These are phyloP conservation scores for Exserohilum turcica DNA, from an alignment of 2,329 filamentous ascomycete genomes.

Conservation along the genomic window DNA sequence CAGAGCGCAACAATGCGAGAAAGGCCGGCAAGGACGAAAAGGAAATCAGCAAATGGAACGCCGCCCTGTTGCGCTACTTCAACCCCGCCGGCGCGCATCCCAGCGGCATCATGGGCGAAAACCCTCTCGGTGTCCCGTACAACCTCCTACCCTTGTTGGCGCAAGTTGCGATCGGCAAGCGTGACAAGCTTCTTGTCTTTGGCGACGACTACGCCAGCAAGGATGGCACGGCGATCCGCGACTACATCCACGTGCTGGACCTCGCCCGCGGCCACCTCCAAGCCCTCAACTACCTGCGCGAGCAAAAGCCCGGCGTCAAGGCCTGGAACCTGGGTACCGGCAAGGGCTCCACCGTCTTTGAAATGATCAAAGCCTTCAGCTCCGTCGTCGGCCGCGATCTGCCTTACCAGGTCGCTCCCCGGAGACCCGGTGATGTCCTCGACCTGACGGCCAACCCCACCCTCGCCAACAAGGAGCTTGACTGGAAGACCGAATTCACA, in stretches of 20 bases:
- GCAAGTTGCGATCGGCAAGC: conserved; percentile 93
- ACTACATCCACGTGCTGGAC: conserved; percentile 97
- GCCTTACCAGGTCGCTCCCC: conserved; percentile 81
- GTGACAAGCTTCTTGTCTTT: conserved; percentile 92
- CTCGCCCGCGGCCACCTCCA: conserved; percentile 84
- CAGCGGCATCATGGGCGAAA: conserved; percentile 96
- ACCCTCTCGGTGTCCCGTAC: conserved; percentile 92
- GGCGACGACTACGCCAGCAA: conserved; percentile 90
- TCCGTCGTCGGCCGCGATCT: conserved; percentile 83
- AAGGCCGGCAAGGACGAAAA: conserved; percentile 73
- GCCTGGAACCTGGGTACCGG: conserved; percentile 98
- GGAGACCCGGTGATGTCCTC: conserved; percentile 87
- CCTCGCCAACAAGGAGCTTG: conserved; percentile 84
- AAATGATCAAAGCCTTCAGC: conserved; percentile 96
- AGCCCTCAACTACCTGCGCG: conserved; percentile 86
- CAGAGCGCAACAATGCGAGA: conserved; percentile 79
- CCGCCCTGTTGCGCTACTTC: conserved; percentile 92
- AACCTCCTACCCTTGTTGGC: conserved; percentile 93
- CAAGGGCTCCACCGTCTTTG: conserved; percentile 91
- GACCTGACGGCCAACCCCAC: conserved; percentile 91
- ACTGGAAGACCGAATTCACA: conserved; percentile 88
- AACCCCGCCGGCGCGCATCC: conserved; percentile 96
- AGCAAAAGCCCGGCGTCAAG: conserved; percentile 83
- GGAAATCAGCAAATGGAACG: conserved; percentile 79
- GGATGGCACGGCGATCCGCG: conserved; percentile 91